Conservation (phyloP, 2,329 filamentous ascomycete species). For the Neoascochyta sp. region DNA sequence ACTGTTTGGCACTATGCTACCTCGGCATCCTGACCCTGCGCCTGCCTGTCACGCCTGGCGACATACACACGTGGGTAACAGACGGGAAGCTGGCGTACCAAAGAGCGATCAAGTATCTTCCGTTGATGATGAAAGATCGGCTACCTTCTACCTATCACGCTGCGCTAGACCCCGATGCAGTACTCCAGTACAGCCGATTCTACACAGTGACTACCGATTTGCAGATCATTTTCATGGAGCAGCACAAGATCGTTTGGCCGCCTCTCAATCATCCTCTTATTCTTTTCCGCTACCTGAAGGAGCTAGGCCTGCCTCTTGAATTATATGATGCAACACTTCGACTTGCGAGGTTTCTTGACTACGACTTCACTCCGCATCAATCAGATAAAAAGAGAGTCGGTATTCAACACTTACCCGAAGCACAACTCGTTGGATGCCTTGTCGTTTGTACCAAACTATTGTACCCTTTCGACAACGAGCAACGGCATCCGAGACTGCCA, state of each 20-base stretch:
- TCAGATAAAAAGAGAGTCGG: constrained; percentile 15
- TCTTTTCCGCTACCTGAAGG: constrained; percentile 65
- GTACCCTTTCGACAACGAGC: constrained; percentile 66
- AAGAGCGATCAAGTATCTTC: constrained; percentile 56
- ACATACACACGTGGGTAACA: constrained; percentile 65
- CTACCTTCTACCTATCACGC: constrained; percentile 60
- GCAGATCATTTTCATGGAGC: constrained; percentile 59
- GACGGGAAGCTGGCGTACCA: constrained; percentile 68
- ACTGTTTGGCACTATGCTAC: constrained; percentile 76
- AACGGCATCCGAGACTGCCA: constrained; percentile 49
- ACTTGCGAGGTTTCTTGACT: constrained; percentile 50
- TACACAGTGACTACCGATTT: constrained; percentile 62
- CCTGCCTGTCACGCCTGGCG: constrained; percentile 70
- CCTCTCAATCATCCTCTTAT: constrained; percentile 66
- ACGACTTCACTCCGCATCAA: constrained; percentile 58
- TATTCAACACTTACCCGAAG: constrained; percentile 57
- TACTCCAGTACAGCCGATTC: constrained; percentile 54
- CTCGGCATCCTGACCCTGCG: constrained; percentile 71
- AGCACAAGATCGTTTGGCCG: constrained; percentile 70
- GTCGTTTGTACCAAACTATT: constrained; percentile 74
- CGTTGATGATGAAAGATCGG: constrained; percentile 61
- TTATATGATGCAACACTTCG: constrained; percentile 58
- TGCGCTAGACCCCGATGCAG: constrained; percentile 52
- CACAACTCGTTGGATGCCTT: constrained; percentile 66
- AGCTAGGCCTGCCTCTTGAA: constrained; percentile 72